Percentiles rank a stretch among this genome's conserved stretches.
These are phyloP conservation scores for Bruguiera gymnorhiza DNA, from an alignment of 345 rosid genomes.

Conservation along the genomic window DNA sequence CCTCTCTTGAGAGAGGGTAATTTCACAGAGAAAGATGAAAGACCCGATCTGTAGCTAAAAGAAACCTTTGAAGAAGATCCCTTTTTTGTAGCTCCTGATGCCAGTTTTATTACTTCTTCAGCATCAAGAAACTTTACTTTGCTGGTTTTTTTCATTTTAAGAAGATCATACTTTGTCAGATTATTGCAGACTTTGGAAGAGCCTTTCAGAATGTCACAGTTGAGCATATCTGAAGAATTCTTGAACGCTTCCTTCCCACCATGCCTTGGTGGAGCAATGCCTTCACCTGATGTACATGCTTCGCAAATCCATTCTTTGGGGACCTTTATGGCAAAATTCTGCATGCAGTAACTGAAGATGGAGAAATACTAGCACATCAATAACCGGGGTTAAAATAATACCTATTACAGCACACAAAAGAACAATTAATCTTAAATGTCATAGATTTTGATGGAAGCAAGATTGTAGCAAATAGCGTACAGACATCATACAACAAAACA, in stretches of 20 bases:
- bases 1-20: not conserved
- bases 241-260: conserved; percentile 15
- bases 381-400: conserved; percentile 3
- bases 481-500: not conserved
- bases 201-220: conserved; percentile 6
- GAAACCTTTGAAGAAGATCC: conserved; percentile 2
- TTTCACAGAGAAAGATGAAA: conserved; percentile 4
- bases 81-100: conserved; percentile 21
- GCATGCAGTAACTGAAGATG: conserved; percentile 50
- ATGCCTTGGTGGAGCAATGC: conserved; percentile 18
- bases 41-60: conserved; percentile 5
- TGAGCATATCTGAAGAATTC: conserved; percentile 4
- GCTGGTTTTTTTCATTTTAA: conserved; percentile 34
- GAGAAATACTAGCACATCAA: conserved; percentile 6
- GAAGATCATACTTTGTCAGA: conserved; percentile 19
- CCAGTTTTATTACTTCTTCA: conserved; percentile 41
- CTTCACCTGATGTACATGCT: conserved; percentile 17
- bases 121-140: conserved; percentile 41
- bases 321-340: not conserved
- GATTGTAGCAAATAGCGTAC: not conserved
- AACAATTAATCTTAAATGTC: not conserved
- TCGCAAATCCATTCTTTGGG: conserved; percentile 44
- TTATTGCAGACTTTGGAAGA: conserved; percentile 17
- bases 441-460: not conserved
- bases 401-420: not conserved